Conservation (phyloP, 306 rosid genomes). For the Quercus suber region DNA sequence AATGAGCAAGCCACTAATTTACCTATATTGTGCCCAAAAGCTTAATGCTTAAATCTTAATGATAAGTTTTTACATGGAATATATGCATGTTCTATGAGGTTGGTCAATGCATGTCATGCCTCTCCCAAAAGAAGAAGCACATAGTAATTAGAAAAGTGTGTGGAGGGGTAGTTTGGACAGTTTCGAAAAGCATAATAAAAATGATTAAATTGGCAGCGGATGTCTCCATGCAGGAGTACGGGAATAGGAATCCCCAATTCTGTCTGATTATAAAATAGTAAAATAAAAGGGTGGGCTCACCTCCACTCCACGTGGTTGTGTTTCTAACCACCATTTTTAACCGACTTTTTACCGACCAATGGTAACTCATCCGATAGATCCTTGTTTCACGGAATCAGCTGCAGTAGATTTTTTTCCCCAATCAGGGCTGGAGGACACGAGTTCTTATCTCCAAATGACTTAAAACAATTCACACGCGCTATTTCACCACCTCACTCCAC, state of each 20-base stretch:
- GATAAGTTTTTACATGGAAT: too few relatives aligned
- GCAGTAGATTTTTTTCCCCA: conserved; percentile 10
- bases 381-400: conserved; percentile 22
- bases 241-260: not conserved
- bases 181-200: accelerated
- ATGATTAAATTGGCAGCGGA: conserved; percentile 19
- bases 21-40: too few relatives aligned
- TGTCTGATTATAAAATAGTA: not conserved
- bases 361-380: conserved; percentile 12
- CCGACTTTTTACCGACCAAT: not conserved
- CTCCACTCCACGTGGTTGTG: conserved; percentile 41
- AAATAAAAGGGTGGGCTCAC: conserved; percentile 8
- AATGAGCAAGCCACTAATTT: too few relatives aligned
- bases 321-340: conserved; percentile 23
- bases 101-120: too few relatives aligned
- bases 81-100: too few relatives aligned
- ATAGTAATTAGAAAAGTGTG: not conserved
- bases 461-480: not conserved
- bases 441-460: not conserved
- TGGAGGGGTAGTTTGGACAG: conserved; percentile 28
- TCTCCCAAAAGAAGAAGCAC: too few relatives aligned
- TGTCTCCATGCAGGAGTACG: conserved; percentile 28
- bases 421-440: not conserved
- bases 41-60: too few relatives aligned
- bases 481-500: not conserved